A percentile compares a stretch with the other conserved stretches of the same genome.
Evolutionary conservation across 257 asterid species (phyloP).

Genomic region (Marsdenia floribunda): DNA sequence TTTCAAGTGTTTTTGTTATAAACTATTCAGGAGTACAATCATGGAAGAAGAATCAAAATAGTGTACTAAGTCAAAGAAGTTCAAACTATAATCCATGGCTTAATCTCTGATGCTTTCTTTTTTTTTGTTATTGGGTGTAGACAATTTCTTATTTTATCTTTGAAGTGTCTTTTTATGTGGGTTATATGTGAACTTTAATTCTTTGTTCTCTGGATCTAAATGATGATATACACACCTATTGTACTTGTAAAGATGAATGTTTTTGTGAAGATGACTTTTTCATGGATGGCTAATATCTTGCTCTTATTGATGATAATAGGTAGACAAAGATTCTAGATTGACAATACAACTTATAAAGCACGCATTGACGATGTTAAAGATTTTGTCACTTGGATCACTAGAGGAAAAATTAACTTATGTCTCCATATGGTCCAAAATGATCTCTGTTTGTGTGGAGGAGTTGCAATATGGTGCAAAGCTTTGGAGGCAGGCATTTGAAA

Average conservation of each 20-base stretch:
- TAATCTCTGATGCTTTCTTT: background rate
- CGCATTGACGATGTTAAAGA: slow-evolving; percentile 50
- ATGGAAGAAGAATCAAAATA: background rate
- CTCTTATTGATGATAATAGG: slow-evolving; percentile 49
- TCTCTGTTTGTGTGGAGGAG: slow-evolving; percentile 58
- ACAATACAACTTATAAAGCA: slow-evolving; percentile 62
- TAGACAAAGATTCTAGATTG: slow-evolving; percentile 48
- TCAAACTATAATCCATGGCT: background rate
- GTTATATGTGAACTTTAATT: background rate
- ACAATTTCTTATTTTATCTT: background rate
- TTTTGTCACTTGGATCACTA: slow-evolving; percentile 49
- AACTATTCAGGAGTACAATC: background rate
- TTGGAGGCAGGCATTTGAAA: slow-evolving; percentile 56
- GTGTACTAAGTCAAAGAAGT: background rate
- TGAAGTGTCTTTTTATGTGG: background rate
- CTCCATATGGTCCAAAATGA: slow-evolving; percentile 56
- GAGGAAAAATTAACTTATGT: slow-evolving; percentile 54
- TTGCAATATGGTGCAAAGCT: slow-evolving; percentile 62
- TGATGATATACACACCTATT: background rate
- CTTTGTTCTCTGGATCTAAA: background rate
- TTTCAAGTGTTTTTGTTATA: background rate
- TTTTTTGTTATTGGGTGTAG: background rate
- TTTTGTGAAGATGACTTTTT: background rate
- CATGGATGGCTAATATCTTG: background rate
- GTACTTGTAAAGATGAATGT: background rate